phyloP scores from a whole-genome alignment of 2,329 filamentous ascomycete species.

The Penicillium sp. region DNA sequence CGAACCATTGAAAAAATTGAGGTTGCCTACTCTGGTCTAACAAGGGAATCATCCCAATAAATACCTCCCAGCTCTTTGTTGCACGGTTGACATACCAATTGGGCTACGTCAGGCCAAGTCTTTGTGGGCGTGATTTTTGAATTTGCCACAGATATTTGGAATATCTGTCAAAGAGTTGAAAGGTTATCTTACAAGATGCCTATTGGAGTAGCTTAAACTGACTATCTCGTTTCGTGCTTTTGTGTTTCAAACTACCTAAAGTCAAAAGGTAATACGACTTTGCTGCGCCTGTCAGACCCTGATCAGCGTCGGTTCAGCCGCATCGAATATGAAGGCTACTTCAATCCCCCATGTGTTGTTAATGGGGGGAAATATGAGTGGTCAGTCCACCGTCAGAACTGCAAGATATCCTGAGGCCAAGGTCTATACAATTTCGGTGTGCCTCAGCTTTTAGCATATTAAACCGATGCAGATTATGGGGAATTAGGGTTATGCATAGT shows the following conservation, averaged over 20 bases:
- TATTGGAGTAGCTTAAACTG: background rate
- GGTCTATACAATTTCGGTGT: background rate
- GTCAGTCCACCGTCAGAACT: background rate
- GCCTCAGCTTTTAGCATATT: background rate
- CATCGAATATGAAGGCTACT: background rate
- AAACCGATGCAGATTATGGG: background rate
- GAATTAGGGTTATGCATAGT: background rate
- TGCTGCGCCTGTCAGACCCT: background rate
- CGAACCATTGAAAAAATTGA: background rate
- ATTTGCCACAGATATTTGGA: background rate
- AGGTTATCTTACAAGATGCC: background rate
- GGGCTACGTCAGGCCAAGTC: slow-evolving; percentile 2
- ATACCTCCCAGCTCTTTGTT: slow-evolving; percentile 4
- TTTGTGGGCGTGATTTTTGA: background rate
- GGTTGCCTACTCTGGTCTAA: background rate
- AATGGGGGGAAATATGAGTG: background rate
- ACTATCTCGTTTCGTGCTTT: background rate
- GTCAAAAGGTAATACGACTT: background rate
- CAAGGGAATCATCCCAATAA: slow-evolving; percentile 1
- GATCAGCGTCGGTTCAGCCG: background rate
- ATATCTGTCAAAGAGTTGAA: background rate
- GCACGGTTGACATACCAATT: slow-evolving; percentile 5
- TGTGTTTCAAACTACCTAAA: background rate
- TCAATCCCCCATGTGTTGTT: no score
- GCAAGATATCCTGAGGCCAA: background rate